Evolutionary conservation across 305 asterid species (phyloP).

Genomic region (Fraxinus sp.): DNA sequence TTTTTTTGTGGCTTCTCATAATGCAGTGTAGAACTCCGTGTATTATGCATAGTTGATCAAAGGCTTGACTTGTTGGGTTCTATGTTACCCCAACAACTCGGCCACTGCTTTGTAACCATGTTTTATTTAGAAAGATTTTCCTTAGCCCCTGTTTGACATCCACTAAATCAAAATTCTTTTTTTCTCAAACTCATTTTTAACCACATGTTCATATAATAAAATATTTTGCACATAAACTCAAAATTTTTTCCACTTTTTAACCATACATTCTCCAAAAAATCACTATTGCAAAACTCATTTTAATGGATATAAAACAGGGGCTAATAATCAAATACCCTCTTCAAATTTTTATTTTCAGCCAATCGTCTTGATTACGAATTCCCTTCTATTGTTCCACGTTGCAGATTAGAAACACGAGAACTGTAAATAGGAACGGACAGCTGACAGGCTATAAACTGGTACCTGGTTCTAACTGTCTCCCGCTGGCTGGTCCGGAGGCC

Average conservation of each 20-base stretch:
- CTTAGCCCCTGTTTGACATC: background rate
- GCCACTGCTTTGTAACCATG: background rate
- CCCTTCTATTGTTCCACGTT: conserved; percentile 15
- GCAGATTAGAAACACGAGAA: conserved; percentile 88
- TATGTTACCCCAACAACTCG: background rate
- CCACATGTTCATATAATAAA: background rate
- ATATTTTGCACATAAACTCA: background rate
- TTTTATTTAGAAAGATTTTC: background rate
- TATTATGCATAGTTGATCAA: background rate
- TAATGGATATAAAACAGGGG: background rate
- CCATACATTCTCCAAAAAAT: background rate
- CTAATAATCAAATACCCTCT: background rate
- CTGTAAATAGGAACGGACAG: conserved; percentile 81
- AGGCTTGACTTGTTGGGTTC: background rate
- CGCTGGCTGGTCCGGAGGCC: conserved; percentile 88
- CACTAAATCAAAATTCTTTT: background rate
- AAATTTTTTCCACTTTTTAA: background rate
- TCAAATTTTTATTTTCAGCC: background rate
- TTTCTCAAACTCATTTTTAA: background rate
- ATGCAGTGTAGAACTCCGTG: background rate
- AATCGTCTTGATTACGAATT: conserved; percentile 4
- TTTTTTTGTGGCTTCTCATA: background rate
- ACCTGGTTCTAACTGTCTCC: conserved; percentile 90
- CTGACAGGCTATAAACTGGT: conserved; percentile 88
- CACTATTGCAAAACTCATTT: background rate